Base-by-base conservation (phyloP, 148 eudicot genomes). In the Rhododendron mucronatum region DNA sequence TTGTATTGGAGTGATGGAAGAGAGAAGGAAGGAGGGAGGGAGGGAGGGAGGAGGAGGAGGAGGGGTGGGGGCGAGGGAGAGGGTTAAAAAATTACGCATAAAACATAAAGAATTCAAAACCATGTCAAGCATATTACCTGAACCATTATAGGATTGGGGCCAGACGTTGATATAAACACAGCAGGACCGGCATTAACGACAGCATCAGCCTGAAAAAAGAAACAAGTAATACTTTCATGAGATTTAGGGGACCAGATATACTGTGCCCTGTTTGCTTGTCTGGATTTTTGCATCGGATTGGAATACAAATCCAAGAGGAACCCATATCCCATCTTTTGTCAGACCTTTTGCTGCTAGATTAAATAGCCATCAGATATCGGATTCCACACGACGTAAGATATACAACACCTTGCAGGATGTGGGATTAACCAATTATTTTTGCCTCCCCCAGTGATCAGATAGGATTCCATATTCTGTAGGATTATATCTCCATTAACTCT, bases 141-240 rank as follows among this genome's bases (percentile, higher is more conserved):
- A 86, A 92, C 92, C 94, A 91, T 92, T 18, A 92, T 87, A 55
- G 91, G 94, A 84, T 92, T 92, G 23, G 91, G 94, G 67, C 91
- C 94, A 35, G 91, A 81, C 55, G 89, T 65, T 75, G 94, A 91
- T 83, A 92, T 78, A 82, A 91, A 92, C 21, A 91, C 88, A 41
- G 94, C 90, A 85, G 94, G 94, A 75, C 92, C 91, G 78, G 92
- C 91, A 86, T 88, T 92, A 44, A 92, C 92, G 47, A 89, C 87
- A 47, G 92, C 90, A 84, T 92, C 92, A 80, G 83, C 86, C 94
- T 92, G 85, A 30, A 37, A 82, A 75, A 83, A 48, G 71, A 79
- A 71, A 63, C 5, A 65, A 80, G 73, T 44, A 41, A 65, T 28
- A 78, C 16, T 18, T 48, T n/a, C 51, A 37, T 5, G 76, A 71